Evolutionary conservation across 2,329 filamentous ascomycete genomes (phyloP), one percentile per base, ranked within the genome.

Genomic region (Gaeumannomyces sp.): DNA sequence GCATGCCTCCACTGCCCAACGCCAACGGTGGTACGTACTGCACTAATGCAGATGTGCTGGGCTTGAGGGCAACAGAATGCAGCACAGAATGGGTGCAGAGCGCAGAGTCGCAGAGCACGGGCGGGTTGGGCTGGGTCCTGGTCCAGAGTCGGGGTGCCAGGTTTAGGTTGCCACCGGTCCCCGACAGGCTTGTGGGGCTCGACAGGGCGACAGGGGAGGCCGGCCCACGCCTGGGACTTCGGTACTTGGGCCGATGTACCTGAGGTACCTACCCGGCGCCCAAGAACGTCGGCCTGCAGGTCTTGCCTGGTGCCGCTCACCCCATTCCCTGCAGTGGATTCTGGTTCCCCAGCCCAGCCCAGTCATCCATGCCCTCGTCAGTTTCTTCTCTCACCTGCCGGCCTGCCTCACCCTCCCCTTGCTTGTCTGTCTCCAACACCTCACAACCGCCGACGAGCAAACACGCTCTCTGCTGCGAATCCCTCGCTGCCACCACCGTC

Each of bases 241-340:
- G 59, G 59, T 60, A 60, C 59, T 60, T 60, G 59, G 27, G 27
- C 31, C 16, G 16, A 60, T 60, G 59, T 60, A 60, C 59, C 59
- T 31, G 7, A 35, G 19, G 59, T 60, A 60, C 59, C 59, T 35
- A 3, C 27, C 45, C 45, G 45, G 45, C 45, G 45, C 45, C 45
- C 45, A 53, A 53, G 45, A 53, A 53, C 8, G 45, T 53, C 38
- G 13, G 14, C 45, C 45, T 53, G 45, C 45, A 53, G 22, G 28
- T 35, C 22, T 31, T 60, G 59, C 31, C 28, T 31, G 27, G 31
- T 60, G 31, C 59, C 59, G 59, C 59, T 60, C 59, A 60, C 59
- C 31, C 59, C 59, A 60, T 60, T 60, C 59, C 59, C 59, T 60
- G 59, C 31, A 33, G 59, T 31, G 59, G 59, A 31, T 60, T 60